phyloP scores from a whole-genome alignment of 176 grass and related monocot species.

The Tillandsia fasciculata region DNA sequence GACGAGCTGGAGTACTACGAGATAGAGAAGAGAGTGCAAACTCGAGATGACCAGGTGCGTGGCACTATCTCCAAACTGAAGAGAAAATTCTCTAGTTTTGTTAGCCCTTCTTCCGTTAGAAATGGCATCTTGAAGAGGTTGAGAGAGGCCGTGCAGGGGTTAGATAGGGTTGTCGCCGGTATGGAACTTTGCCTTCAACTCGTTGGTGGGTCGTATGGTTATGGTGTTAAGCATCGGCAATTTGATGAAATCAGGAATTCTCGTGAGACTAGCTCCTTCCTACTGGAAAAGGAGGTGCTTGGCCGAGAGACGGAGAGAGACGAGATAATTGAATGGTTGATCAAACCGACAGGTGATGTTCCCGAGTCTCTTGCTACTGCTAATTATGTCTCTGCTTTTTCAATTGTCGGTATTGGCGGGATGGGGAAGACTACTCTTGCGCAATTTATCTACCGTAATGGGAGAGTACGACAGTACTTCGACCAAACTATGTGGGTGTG shows the following conservation, averaged over 20 bases:
- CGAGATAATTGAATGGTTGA: slow-evolving; percentile 2
- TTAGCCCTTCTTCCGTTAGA: background rate
- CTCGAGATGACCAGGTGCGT: slow-evolving; percentile 1
- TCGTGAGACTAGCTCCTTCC: slow-evolving; percentile 2
- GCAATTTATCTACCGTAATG: slow-evolving; percentile 7
- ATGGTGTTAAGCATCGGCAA: slow-evolving; percentile 3
- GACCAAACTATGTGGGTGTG: slow-evolving; percentile 13
- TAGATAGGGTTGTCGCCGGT: slow-evolving; percentile 5
- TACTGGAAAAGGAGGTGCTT: slow-evolving; percentile 1
- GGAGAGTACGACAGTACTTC: slow-evolving; percentile 7
- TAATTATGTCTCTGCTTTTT: slow-evolving; percentile 1
- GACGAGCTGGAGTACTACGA: slow-evolving; percentile 9
- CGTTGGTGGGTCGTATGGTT: background rate
- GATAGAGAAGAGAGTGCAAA: slow-evolving; percentile 1
- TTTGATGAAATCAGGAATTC: background rate
- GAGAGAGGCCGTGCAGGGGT: slow-evolving; percentile 1
- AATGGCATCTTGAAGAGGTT: slow-evolving; percentile 3
- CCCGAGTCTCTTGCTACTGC: background rate
- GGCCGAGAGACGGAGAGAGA: slow-evolving; percentile 12
- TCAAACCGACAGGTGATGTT: background rate
- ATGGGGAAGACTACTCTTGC: slow-evolving; percentile 24
- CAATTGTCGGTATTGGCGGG: slow-evolving; percentile 15
- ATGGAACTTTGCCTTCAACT: slow-evolving; percentile 3
- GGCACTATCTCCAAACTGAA: slow-evolving; percentile 4
- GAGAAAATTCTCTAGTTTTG: slow-evolving; percentile 1